A percentile compares a stretch with the other conserved stretches of the same genome.
Conservation (phyloP, 106 monocot species). For the Allium sativum region DNA sequence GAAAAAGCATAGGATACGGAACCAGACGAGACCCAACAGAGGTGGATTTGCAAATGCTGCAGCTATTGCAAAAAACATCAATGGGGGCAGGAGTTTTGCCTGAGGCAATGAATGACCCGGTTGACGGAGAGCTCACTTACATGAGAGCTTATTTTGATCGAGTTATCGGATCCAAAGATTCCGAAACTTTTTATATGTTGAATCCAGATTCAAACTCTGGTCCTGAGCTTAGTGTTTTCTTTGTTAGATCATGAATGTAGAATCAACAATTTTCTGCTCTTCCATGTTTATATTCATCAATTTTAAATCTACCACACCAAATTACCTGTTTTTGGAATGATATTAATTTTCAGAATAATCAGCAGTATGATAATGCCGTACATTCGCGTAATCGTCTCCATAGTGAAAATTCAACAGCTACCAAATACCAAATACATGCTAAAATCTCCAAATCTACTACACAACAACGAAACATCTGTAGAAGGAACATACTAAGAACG, state of each 20-base stretch:
- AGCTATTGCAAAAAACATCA: constrained; percentile 62
- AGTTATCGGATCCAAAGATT: constrained; percentile 66
- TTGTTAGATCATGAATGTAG: constrained; percentile 56
- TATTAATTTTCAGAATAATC: too few relatives aligned
- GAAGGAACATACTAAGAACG: constrained; percentile 11
- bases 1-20: constrained; percentile 50
- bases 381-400: too few relatives aligned
- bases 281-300: too few relatives aligned
- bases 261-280: too few relatives aligned
- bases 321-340: too few relatives aligned
- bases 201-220: constrained; percentile 68
- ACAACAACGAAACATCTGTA: too few relatives aligned
- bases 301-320: too few relatives aligned
- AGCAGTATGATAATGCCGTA: too few relatives aligned
- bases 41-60: constrained; percentile 57
- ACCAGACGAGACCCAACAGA: constrained; percentile 53
- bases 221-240: constrained; percentile 84
- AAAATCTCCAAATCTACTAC: too few relatives aligned
- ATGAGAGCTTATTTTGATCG: constrained; percentile 79
- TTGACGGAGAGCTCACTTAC: constrained; percentile 85
- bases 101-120: constrained; percentile 17
- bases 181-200: constrained; percentile 93
- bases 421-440: too few relatives aligned
- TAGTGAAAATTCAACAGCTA: too few relatives aligned
- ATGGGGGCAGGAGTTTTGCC: constrained; percentile 96